Evolutionary conservation across 83 land plant genomes (phyloP), one percentile per base, ranked within the genome.

Genomic region (Larix sibirica): DNA sequence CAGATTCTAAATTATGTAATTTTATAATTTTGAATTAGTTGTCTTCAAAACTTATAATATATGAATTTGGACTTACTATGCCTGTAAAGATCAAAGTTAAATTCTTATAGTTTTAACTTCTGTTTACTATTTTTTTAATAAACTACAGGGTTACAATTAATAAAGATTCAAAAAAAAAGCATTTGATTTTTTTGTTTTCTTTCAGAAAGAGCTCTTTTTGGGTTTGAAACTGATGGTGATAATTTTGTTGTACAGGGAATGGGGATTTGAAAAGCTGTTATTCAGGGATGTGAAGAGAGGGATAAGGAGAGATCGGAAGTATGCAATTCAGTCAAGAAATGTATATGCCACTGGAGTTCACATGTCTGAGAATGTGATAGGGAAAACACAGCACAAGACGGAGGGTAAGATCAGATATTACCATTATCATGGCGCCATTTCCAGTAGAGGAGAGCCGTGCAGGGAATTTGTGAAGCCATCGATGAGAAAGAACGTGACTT

Each of bases 221-320:
- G 60, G 82, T 81, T 24, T 16, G 79, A 63, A 26, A 63, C 0
- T 62, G 6, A 61, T n/a, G 18, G 38, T 26, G 31, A 64, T 31
- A 14, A 28, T 16, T 81, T 31, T 62, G 69, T 10, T 42, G 18
- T 47, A 42, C 89, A 91, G 89, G 63, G 81, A 89, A 75, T 93
- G 94, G 95, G 94, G 92, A 12, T 86, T 93, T 28, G 95, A 93
- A 83, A 91, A 93, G 88, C 82, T 93, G 64, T 87, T 91, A 18
- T 93, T 89, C 86, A 82, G 87, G 79, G 84, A 91, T 16, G 84
- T 92, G 63, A 78, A 85, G 65, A 85, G 81, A 40, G 87, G 93
- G 2, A 68, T 89, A 1, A 36, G 89, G 68, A 78, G 90, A 81
- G 93, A 93, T 38, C 79, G 94, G 8, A 93, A 93, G 77, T 93